Evolutionary conservation across 257 asterid species (phyloP), one percentile per base, ranked within the genome.

Genomic region (Nicotiana knightiana): DNA sequence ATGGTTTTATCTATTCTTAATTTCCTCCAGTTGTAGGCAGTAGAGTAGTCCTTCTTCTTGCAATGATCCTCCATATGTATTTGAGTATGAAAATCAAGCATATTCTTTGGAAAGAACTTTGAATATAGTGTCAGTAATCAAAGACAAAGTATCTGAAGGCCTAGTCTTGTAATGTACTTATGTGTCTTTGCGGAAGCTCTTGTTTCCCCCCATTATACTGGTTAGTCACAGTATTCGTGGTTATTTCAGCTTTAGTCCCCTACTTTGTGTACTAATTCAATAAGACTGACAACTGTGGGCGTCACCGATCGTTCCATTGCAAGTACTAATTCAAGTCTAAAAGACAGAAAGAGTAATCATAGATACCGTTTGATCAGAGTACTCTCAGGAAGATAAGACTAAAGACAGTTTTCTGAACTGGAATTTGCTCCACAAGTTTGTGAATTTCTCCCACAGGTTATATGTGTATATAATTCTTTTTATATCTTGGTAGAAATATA

Each of bases 221-320:
- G 87, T 54, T 89, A 11, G 87, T 89, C 76, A 87, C 97, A 32
- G 7, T 88, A 43, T 86, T 88, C 9, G 98, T 89, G 1, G 92
- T 82, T 13, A 68, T 81, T 48, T 28, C 89, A 9, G 86, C 90
- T 13, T 61, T 89, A 73, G 54, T 86, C n/a, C 99, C 99, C 39
- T 95, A 95, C 85, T 90, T 85, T 1, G 82, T 79, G 1, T 91
- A 88, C 83, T 21, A 84, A 83, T 2, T 96, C 98, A 0, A 91
- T 92, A 46, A 84, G 88, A 39, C 85, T 87, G 21, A 90, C 91
- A 0, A 94, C 97, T 3, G 98, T 96, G 2, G 99, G 99, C 17
- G 88, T 88, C 30, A 96, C 98, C 10, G 99, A 98, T 3, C 97
- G 99, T 24, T 96, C 97, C 2, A 48, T 96, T 87, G 96, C 96